Evolutionary conservation across 1,139 yeast genomes (phyloP), one percentile per base, ranked within the genome.

Genomic region (Debaryomyces sp.): DNA sequence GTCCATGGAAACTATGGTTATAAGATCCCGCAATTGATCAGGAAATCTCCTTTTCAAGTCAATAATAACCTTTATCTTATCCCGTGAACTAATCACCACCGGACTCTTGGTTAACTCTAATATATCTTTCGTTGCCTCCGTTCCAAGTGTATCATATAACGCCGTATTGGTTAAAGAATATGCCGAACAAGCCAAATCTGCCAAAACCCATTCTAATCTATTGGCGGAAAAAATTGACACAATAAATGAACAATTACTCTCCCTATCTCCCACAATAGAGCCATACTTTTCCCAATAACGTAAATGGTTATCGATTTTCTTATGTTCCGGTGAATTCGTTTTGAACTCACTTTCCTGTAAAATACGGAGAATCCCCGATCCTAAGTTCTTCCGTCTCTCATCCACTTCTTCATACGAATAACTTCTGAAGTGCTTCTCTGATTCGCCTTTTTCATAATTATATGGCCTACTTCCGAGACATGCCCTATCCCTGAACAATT

Each of bases 291-390:
- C 58, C 43, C 43, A 41, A 32, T 30, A 13, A 18, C 18, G 32
- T 9, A 41, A n/a, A 45, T 65, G 69, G 36, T 54, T 45, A 10
- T 52, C 55, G 45, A 73, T 63, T 41, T 63, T 65, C 9, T 54
- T 47, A 49, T 70, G 73, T 41, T 64, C 60, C 22, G 57, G 60
- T n/a, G 63, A 60, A n/a, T 65, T 59, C 29, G 69, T 61, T 42
- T 63, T 65, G 59, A 57, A 75, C 52, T 77, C 71, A 54, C 76
- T 78, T 50, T 73, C 70, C 35, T 64, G 62, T 46, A 83, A 77
- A 12, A 81, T 64, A 43, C 80, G 73, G 54, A 83, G 73, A 29
- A 88, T 59, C 9, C 95, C 96, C 3, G 89, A 70, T 5, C 91
- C 95, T 40, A 87, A 70, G 46, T 78, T 66, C 46, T 67, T 64